Conservation (phyloP, 371 early-diverging fungal species). For the Mortierella sp. region DNA sequence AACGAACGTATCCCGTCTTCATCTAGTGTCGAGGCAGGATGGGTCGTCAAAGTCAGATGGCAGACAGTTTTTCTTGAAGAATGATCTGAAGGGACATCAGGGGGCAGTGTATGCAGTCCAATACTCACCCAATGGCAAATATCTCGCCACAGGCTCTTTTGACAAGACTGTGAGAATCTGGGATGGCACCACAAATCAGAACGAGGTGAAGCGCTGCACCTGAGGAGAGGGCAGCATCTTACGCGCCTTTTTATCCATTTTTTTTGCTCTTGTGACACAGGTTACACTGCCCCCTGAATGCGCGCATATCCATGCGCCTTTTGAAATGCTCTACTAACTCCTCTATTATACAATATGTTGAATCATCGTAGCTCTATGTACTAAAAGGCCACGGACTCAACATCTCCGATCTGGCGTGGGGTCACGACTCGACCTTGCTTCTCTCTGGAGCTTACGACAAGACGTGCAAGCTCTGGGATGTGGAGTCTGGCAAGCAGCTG, state of each 20-base stretch:
- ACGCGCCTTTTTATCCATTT: not conserved
- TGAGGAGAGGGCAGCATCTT: not conserved
- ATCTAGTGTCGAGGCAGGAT: conserved; percentile 51
- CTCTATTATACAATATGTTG: not conserved
- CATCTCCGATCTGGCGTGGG: conserved; percentile 89
- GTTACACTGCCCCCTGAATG: not conserved
- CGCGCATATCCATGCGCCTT: not conserved
- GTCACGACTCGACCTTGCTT: conserved; percentile 78
- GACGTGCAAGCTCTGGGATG: conserved; percentile 90
- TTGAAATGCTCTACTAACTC: not conserved
- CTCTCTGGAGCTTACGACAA: conserved; percentile 88
- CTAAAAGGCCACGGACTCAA: conserved; percentile 86
- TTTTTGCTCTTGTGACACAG: not conserved
- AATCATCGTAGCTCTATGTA: conserved; percentile 29
- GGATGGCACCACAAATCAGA: conserved; percentile 82
- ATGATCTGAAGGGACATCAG: conserved; percentile 82
- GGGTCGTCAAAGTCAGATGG: conserved; percentile 59
- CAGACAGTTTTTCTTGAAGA: conserved; percentile 65
- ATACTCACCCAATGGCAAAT: conserved; percentile 86
- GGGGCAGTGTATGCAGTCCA: conserved; percentile 91
- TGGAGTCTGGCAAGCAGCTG: conserved; percentile 75
- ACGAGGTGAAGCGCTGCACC: conserved; percentile 69
- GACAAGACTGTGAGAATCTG: conserved; percentile 93
- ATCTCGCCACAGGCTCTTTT: conserved; percentile 90
- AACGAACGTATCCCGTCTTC: not conserved